Conservation (phyloP, 495 filamentous ascomycete species). For the Xylaria curta region DNA sequence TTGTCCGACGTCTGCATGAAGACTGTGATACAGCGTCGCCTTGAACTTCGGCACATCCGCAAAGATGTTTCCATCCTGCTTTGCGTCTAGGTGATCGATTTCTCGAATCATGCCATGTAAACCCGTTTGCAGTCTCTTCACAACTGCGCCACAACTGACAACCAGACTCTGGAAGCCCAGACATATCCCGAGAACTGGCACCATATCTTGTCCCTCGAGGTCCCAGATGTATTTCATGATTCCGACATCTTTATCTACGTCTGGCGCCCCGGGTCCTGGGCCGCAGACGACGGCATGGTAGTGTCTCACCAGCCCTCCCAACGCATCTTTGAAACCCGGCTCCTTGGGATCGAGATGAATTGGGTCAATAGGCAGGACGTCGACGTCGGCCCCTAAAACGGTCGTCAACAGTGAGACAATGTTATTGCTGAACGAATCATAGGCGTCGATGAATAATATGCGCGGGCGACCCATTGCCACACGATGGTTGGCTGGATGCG, state of each 20-base stretch:
- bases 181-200: slow-evolving; percentile 89
- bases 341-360: slow-evolving; percentile 40
- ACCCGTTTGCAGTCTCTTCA: slow-evolving; percentile 68
- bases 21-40: slow-evolving; percentile 88
- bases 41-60: slow-evolving; percentile 60
- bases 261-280: slow-evolving; percentile 75
- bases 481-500: background rate
- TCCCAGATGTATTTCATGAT: slow-evolving; percentile 80
- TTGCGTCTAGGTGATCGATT: slow-evolving; percentile 58
- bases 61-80: slow-evolving; percentile 50
- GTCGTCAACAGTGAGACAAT: slow-evolving; percentile 79
- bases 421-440: slow-evolving; percentile 96
- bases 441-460: slow-evolving; percentile 89
- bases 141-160: slow-evolving; percentile 66
- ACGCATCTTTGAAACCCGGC: slow-evolving; percentile 32
- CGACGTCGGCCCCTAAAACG: slow-evolving; percentile 67
- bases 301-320: slow-evolving; percentile 55
- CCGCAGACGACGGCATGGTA: slow-evolving; percentile 83
- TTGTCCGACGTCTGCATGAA: slow-evolving; percentile 69
- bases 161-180: slow-evolving; percentile 89
- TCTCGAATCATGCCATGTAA: slow-evolving; percentile 80
- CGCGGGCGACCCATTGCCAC: slow-evolving; percentile 44
- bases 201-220: slow-evolving; percentile 58
- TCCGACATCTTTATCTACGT: slow-evolving; percentile 70
- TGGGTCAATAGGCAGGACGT: slow-evolving; percentile 73